Evolutionary conservation across 2,329 filamentous ascomycete species (phyloP).

Genomic region (Macroventuria anomochaeta): DNA sequence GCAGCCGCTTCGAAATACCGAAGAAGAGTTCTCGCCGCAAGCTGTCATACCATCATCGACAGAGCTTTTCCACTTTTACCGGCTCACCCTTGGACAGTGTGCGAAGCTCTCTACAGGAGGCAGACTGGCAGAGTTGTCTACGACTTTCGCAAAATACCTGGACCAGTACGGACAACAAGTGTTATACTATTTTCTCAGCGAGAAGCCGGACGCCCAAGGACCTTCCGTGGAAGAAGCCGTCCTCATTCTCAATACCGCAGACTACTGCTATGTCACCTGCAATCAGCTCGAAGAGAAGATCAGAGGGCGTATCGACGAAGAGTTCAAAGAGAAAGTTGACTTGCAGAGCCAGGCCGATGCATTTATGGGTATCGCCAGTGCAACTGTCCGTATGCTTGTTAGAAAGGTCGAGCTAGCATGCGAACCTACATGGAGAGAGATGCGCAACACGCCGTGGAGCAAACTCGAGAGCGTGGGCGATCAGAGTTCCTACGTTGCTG

Average conservation of each 20-base stretch:
- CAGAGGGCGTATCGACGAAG: slow-evolving; percentile 83
- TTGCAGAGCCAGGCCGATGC: slow-evolving; percentile 91
- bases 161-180: slow-evolving; percentile 97
- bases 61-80: slow-evolving; percentile 97
- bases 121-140: slow-evolving; percentile 81
- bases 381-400: slow-evolving; percentile 83
- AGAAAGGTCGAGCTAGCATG: slow-evolving; percentile 81
- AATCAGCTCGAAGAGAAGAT: slow-evolving; percentile 95
- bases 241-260: slow-evolving; percentile 91
- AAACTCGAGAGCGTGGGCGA: slow-evolving; percentile 92
- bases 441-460: slow-evolving; percentile 95
- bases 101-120: slow-evolving; percentile 94
- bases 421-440: slow-evolving; percentile 91
- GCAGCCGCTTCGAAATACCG: slow-evolving; percentile 78
- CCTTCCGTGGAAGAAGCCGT: slow-evolving; percentile 77
- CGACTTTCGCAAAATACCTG: slow-evolving; percentile 87
- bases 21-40: slow-evolving; percentile 91
- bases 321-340: slow-evolving; percentile 76
- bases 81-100: slow-evolving; percentile 89
- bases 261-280: slow-evolving; percentile 95
- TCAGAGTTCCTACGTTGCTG: slow-evolving; percentile 88
- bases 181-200: slow-evolving; percentile 73
- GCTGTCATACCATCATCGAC: slow-evolving; percentile 92
- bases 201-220: slow-evolving; percentile 62
- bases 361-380: slow-evolving; percentile 92